A percentile compares a stretch with the other conserved stretches of the same genome.
Conservation (phyloP, 2,329 filamentous ascomycete genomes). For the Xylariaceae sp. region DNA sequence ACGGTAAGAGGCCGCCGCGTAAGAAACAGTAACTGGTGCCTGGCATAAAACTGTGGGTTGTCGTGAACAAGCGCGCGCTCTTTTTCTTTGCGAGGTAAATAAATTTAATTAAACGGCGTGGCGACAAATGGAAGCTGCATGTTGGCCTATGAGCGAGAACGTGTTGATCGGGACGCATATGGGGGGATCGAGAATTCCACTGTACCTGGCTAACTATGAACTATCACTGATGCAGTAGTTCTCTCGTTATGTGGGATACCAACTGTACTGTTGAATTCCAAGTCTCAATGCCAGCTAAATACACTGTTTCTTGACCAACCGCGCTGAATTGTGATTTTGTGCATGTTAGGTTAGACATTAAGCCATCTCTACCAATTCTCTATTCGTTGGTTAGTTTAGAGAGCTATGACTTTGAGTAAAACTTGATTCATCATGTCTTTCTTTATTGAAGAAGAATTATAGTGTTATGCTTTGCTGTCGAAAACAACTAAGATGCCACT, state of each 20-base stretch:
- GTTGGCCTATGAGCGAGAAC: neutral
- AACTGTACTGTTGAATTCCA: neutral
- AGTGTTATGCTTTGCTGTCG: no score
- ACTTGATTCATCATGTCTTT: no score
- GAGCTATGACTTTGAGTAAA: no score
- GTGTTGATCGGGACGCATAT: neutral
- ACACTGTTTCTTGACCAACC: neutral
- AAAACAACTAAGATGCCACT: no score
- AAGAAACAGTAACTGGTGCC: neutral
- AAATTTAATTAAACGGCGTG: neutral
- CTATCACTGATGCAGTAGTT: neutral
- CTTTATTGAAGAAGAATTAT: no score
- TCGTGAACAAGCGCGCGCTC: neutral
- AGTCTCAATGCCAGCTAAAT: neutral
- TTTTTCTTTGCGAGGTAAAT: no score
- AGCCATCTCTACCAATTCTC: neutral
- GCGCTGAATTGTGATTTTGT: neutral
- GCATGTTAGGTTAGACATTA: neutral
- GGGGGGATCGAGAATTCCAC: neutral
- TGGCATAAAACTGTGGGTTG: neutral
- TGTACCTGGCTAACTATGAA: neutral
- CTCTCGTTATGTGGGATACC: neutral
- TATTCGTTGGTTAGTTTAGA: neutral
- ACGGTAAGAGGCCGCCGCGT: neutral
- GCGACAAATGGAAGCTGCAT: constrained; percentile 2